These are phyloP conservation scores for Tulasnella sp. DNA, from an alignment of 768 basidiomycete species.

Conservation along the genomic window DNA sequence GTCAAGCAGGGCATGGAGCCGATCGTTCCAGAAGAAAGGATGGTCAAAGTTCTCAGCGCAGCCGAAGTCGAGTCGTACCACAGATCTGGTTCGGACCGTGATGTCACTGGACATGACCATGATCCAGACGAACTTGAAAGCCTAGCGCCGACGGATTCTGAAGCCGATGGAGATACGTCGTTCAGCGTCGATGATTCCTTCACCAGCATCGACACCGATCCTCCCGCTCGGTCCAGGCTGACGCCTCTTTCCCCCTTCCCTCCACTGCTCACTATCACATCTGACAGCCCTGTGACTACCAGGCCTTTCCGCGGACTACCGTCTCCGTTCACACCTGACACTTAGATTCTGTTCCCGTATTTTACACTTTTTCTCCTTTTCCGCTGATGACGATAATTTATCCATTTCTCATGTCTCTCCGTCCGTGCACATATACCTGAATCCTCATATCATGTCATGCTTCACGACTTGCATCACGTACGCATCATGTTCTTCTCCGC, in stretches of 20 bases:
- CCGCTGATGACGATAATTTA: neutral
- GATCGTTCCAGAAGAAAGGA: slow-evolving; percentile 33
- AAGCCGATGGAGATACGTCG: neutral
- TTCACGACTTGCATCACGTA: neutral
- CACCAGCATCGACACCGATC: neutral
- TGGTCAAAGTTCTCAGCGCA: slow-evolving; percentile 56
- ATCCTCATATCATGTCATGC: neutral
- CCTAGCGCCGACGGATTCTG: neutral
- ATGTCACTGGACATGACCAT: neutral
- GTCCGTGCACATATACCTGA: neutral
- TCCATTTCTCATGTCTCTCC: neutral
- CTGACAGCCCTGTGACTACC: neutral
- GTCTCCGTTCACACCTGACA: slow-evolving; percentile 3
- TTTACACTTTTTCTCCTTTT: neutral
- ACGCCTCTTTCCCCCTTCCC: neutral
- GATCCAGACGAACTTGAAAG: neutral
- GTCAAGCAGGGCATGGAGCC: slow-evolving; percentile 33
- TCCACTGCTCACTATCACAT: neutral
- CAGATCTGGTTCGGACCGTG: neutral
- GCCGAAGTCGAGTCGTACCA: slow-evolving; percentile 46
- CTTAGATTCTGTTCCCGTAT: neutral
- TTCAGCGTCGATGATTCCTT: neutral
- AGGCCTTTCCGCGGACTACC: neutral
- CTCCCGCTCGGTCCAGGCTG: neutral
- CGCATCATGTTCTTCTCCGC: neutral